Percentiles rank a stretch among this genome's conserved stretches.
These are phyloP conservation scores for Pseudogymnoascus sp. DNA, from an alignment of 2,329 filamentous ascomycete species.

Conservation along the genomic window DNA sequence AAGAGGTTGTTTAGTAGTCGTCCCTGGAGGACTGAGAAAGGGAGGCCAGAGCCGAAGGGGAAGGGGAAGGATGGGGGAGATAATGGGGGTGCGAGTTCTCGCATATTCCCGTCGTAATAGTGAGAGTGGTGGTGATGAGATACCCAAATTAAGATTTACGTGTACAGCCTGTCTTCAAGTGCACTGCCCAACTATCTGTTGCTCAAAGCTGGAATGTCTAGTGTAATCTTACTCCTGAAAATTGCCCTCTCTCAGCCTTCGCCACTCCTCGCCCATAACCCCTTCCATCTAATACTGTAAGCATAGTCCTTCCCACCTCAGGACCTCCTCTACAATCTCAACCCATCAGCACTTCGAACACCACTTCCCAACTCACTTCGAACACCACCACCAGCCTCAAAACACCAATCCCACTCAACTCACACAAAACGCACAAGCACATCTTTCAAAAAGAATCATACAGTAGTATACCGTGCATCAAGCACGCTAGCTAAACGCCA, in stretches of 20 bases:
- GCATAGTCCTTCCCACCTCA: too few species aligned
- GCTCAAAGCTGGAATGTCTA: too few species aligned
- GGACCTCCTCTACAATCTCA: not conserved
- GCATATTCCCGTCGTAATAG: too few species aligned
- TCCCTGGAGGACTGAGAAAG: not conserved
- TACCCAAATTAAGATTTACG: too few species aligned
- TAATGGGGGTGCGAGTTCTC: not conserved
- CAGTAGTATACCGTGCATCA: conserved; percentile 2
- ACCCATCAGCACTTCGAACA: not conserved
- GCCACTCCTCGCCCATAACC: too few species aligned
- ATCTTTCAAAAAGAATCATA: not conserved
- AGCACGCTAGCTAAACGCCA: conserved; percentile 6
- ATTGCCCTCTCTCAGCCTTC: too few species aligned
- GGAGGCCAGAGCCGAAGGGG: not conserved
- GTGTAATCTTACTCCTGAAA: too few species aligned
- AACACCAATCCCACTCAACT: not conserved
- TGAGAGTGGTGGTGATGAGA: too few species aligned
- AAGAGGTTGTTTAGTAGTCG: not conserved
- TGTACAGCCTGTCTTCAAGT: too few species aligned
- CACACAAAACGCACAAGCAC: not conserved
- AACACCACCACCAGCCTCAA: not conserved
- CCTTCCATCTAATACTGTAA: too few species aligned
- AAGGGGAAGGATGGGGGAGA: not conserved
- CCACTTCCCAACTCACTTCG: not conserved
- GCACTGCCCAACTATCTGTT: too few species aligned